A percentile compares a stretch with the other conserved stretches of the same genome.
Evolutionary conservation across 2,329 filamentous ascomycete species (phyloP).

Genomic region (Cadophora malorum): DNA sequence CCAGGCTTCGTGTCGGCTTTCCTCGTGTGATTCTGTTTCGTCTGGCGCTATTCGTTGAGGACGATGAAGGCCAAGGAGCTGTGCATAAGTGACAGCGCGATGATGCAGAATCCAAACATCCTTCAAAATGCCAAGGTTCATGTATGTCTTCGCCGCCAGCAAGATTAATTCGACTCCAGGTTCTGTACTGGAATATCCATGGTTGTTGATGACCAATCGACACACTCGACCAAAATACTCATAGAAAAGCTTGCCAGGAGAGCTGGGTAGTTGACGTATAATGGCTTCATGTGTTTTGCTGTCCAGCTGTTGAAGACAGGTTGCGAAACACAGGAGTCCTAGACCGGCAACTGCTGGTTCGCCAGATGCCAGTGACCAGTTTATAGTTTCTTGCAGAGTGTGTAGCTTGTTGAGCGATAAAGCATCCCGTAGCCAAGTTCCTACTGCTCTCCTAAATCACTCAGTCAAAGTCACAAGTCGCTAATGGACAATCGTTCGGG

Average conservation of each 20-base stretch:
- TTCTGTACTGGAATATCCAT: conserved; percentile 47
- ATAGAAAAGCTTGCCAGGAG: conserved; percentile 31
- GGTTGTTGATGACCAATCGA: conserved; percentile 27
- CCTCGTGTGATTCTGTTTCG: conserved; percentile 21
- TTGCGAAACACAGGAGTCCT: conserved; percentile 25
- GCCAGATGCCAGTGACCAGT: conserved; percentile 21
- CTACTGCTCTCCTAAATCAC: conserved; percentile 24
- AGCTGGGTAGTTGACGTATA: conserved; percentile 24
- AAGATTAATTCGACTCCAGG: conserved; percentile 60
- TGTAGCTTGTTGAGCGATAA: not conserved
- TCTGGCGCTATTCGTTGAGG: conserved; percentile 39
- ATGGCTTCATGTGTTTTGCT: conserved; percentile 23
- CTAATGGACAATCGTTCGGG: no score
- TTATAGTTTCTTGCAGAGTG: conserved; percentile 26
- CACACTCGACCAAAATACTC: conserved; percentile 28
- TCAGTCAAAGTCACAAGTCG: not conserved
- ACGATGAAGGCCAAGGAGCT: conserved; percentile 57
- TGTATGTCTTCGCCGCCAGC: conserved; percentile 53
- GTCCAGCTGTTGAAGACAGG: conserved; percentile 30
- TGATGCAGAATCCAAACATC: conserved; percentile 59
- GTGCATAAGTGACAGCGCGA: conserved; percentile 57
- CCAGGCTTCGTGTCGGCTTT: conserved; percentile 40
- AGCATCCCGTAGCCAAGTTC: conserved; percentile 23
- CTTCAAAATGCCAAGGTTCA: conserved; percentile 60
- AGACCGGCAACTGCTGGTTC: conserved; percentile 25